Percentiles rank a stretch among this genome's conserved stretches.
These are phyloP conservation scores for Coniochaeta hoffmannii DNA, from an alignment of 2,329 filamentous ascomycete species.

Conservation along the genomic window DNA sequence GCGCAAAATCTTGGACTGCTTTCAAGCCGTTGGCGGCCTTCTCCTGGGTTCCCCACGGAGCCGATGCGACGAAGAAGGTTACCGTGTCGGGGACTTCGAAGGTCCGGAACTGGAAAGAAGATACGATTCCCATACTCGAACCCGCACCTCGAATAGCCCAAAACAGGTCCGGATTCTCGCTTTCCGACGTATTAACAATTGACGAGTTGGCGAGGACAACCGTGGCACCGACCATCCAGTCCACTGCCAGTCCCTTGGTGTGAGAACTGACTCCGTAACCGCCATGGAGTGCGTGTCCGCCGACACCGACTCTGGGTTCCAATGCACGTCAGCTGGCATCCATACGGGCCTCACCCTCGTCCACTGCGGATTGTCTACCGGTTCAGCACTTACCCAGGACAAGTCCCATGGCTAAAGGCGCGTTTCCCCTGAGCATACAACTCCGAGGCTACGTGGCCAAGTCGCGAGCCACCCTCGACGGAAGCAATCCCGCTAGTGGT, in stretches of 20 bases:
- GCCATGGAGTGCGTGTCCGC: conserved; percentile 31
- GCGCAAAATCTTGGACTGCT: conserved; percentile 21
- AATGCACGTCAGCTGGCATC: not conserved
- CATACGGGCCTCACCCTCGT: not conserved
- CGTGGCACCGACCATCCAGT: conserved; percentile 27
- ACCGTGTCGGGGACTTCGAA: conserved; percentile 26
- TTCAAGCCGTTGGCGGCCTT: conserved; percentile 17
- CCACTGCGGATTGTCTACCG: not conserved
- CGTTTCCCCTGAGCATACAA: conserved; percentile 28
- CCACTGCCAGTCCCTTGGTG: conserved; percentile 24
- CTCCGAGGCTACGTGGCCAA: conserved; percentile 37
- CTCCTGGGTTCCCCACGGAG: conserved; percentile 19
- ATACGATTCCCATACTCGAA: conserved; percentile 30
- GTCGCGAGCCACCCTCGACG: conserved; percentile 39
- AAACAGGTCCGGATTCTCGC: conserved; percentile 30
- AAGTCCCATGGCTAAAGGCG: conserved; percentile 44
- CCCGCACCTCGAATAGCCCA: conserved; percentile 35
- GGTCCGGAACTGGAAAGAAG: conserved; percentile 31
- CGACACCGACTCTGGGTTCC: conserved; percentile 26
- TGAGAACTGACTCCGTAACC: conserved; percentile 30
- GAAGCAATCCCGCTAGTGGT: conserved; percentile 29
- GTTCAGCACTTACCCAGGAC: conserved; percentile 33
- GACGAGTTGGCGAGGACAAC: conserved; percentile 30
- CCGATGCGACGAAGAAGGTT: conserved; percentile 21
- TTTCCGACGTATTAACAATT: conserved; percentile 22